Percentiles rank a stretch among this genome's conserved stretches.
Evolutionary conservation across 2,329 filamentous ascomycete species (phyloP).

Genomic region (Elsinoe arachidis): DNA sequence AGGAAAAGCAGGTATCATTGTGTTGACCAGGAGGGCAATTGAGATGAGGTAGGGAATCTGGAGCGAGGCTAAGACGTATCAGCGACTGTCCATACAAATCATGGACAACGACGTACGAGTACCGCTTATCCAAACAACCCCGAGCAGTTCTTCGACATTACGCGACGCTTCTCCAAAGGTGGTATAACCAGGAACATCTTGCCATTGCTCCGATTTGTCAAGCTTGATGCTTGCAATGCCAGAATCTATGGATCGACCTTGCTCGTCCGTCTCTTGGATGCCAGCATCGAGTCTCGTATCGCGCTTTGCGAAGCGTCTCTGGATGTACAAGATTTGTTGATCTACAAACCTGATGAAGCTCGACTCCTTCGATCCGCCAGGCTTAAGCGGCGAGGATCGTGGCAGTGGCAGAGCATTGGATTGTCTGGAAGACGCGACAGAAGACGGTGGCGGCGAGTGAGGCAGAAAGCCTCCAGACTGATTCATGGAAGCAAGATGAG

Average conservation of each 20-base stretch:
- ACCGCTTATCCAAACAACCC: constrained; percentile 77
- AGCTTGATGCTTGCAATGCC: constrained; percentile 20
- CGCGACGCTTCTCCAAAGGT: constrained; percentile 61
- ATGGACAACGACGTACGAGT: constrained; percentile 54
- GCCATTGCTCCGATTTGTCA: constrained; percentile 29
- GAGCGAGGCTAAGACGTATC: constrained; percentile 50
- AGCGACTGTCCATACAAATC: neutral
- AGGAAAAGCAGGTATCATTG: constrained; percentile 64
- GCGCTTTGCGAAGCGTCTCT: constrained; percentile 46
- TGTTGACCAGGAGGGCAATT: constrained; percentile 62
- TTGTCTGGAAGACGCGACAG: constrained; percentile 32
- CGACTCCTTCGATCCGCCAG: constrained; percentile 51
- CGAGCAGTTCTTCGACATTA: constrained; percentile 66
- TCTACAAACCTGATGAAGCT: constrained; percentile 51
- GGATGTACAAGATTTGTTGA: constrained; percentile 42
- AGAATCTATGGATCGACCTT: constrained; percentile 15
- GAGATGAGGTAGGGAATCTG: constrained; percentile 79
- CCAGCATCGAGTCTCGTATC: constrained; percentile 21
- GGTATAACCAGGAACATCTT: constrained; percentile 44
- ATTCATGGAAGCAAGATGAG: neutral
- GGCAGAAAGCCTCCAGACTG: constrained; percentile 34
- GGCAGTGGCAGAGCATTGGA: constrained; percentile 42
- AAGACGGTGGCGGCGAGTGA: constrained; percentile 43
- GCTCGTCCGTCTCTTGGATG: constrained; percentile 13
- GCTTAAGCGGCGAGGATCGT: constrained; percentile 43